phyloP scores from a whole-genome alignment of 1,284 basidiomycete species.

The Psilocybe mexicana region DNA sequence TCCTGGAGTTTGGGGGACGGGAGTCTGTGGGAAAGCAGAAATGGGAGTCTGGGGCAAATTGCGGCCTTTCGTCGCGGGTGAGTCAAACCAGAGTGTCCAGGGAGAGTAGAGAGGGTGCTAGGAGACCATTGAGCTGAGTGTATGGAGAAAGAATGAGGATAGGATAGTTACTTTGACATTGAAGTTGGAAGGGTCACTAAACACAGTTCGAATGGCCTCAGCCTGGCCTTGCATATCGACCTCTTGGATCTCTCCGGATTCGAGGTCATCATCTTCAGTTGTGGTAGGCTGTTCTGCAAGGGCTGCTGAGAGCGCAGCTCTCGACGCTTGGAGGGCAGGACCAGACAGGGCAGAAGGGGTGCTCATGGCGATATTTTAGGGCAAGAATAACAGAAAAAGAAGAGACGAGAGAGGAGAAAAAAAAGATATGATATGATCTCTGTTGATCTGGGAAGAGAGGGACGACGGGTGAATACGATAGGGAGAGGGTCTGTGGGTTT shows the following conservation, averaged over 20 bases:
- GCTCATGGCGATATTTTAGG: conserved; percentile 33
- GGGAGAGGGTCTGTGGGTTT: not conserved
- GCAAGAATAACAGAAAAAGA: conserved; percentile 8
- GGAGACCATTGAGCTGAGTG: conserved; percentile 6
- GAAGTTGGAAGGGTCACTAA: conserved; percentile 86
- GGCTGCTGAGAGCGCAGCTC: conserved; percentile 71
- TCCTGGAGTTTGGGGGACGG: conserved; percentile 65
- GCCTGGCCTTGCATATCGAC: conserved; percentile 79
- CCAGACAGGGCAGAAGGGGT: conserved; percentile 50
- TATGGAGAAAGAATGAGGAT: conserved; percentile 9
- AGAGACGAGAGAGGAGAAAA: conserved; percentile 1
- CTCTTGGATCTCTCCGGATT: conserved; percentile 79
- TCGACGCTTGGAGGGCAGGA: conserved; percentile 69
- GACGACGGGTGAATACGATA: conserved; percentile 14
- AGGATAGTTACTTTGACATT: conserved; percentile 79
- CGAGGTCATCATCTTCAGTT: conserved; percentile 40
- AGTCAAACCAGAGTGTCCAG: conserved; percentile 99
- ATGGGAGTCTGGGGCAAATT: conserved; percentile 86
- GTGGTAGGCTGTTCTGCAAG: conserved; percentile 38
- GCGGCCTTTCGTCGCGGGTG: conserved; percentile 84
- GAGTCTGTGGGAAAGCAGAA: conserved; percentile 76
- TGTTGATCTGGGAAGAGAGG: conserved; percentile 11
- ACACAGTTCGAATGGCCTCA: conserved; percentile 86
- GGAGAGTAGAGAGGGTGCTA: conserved; percentile 90
- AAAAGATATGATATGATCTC: not conserved